Conservation (phyloP, 31 red algal species). For the Porphyra umbilicalis region DNA sequence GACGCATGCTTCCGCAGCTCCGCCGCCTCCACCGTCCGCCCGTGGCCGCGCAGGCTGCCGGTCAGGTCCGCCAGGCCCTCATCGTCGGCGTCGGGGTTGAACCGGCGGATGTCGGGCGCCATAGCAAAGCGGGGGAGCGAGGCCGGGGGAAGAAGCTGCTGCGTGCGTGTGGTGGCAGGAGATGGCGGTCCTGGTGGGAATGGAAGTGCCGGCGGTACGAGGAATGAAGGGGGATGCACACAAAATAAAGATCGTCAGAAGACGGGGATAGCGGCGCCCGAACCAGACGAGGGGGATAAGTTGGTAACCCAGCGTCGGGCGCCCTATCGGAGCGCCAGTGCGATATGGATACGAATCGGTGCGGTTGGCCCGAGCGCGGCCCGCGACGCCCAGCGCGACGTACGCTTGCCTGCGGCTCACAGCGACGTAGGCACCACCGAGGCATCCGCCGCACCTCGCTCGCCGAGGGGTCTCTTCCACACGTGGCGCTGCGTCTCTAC, state of each 20-base stretch:
- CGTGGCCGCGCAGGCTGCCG: not conserved
- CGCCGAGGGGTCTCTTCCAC: no score
- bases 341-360: not conserved
- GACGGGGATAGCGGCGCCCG: no score
- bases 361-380: not conserved
- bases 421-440: no score
- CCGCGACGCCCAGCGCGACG: no score
- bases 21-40: not conserved
- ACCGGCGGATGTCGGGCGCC: not conserved
- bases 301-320: not conserved
- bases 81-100: not conserved
- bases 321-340: not conserved
- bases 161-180: not conserved
- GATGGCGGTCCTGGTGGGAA: no score
- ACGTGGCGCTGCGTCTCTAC: no score
- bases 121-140: not conserved
- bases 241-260: no score
- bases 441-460: no score
- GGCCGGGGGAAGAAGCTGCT: not conserved
- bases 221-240: no score
- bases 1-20: constrained; percentile 69
- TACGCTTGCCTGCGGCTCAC: no score
- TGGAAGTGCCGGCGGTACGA: no score
- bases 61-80: not conserved
- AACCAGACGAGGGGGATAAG: not conserved